Conservation (phyloP, 306 rosid genomes). For the Rosa persica region DNA sequence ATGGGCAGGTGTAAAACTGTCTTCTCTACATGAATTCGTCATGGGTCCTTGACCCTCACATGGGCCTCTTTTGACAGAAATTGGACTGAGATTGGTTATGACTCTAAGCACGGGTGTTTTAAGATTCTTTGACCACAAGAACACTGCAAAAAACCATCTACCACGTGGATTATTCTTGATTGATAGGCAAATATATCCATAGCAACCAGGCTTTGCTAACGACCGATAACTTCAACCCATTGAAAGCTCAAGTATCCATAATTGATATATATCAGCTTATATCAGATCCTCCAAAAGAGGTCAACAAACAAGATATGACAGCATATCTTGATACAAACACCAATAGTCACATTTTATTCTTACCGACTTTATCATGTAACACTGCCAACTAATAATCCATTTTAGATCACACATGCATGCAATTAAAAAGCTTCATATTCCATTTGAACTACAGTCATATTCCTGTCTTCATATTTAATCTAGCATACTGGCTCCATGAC, state of each 20-base stretch:
- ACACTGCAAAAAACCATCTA: background rate
- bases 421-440: too few species aligned
- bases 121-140: background rate
- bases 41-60: constrained; percentile 1
- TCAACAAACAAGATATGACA: background rate
- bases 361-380: background rate
- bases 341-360: background rate
- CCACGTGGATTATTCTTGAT: background rate
- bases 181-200: background rate
- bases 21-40: background rate
- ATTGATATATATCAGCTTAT: background rate
- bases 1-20: background rate
- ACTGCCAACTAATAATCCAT: background rate
- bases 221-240: background rate
- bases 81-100: background rate
- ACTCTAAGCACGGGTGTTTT: background rate
- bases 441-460: background rate
- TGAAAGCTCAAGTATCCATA: background rate
- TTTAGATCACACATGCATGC: too few species aligned
- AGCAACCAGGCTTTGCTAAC: background rate
- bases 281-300: background rate
- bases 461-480: background rate
- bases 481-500: background rate
- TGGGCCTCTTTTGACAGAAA: background rate
- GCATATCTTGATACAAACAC: background rate